These are phyloP conservation scores for Pleurotus pulmonarius DNA, from an alignment of 768 basidiomycete genomes.

Conservation along the genomic window DNA sequence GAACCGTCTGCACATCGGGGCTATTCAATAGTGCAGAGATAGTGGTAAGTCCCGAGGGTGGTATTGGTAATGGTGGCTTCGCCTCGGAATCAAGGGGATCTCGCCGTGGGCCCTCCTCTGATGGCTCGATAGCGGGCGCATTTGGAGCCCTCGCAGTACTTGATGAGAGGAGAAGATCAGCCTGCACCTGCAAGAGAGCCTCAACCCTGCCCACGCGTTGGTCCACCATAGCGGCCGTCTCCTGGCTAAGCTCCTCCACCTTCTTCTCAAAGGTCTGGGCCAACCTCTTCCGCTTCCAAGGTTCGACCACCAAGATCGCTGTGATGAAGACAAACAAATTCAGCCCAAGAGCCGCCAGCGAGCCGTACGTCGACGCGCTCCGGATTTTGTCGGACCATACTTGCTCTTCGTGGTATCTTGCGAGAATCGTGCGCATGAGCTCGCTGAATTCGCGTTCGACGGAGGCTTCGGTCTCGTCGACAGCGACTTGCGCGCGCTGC, in stretches of 20 bases:
- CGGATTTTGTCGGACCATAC: conserved; percentile 99
- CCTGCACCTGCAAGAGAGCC: conserved; percentile 47
- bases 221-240: conserved; percentile 48
- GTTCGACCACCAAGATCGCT: conserved; percentile 90
- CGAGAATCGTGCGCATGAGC: conserved; percentile 85
- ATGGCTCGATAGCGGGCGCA: not conserved
- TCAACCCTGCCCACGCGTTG: conserved; percentile 45
- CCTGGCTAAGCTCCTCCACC: conserved; percentile 59
- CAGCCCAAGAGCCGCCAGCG: conserved; percentile 77
- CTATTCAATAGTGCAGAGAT: not conserved
- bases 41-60: not conserved
- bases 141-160: not conserved
- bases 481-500: conserved; percentile 58
- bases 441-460: conserved; percentile 87
- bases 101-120: not conserved
- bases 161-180: conserved; percentile 11
- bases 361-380: conserved; percentile 91
- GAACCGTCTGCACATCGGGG: not conserved
- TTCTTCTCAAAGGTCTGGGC: conserved; percentile 88
- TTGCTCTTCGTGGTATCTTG: conserved; percentile 96
- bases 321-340: conserved; percentile 89
- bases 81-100: not conserved
- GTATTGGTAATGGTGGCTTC: not conserved
- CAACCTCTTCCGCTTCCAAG: conserved; percentile 88
- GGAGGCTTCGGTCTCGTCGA: conserved; percentile 67